These are phyloP conservation scores for Acer campestre DNA, from an alignment of 345 rosid genomes.

Conservation along the genomic window DNA sequence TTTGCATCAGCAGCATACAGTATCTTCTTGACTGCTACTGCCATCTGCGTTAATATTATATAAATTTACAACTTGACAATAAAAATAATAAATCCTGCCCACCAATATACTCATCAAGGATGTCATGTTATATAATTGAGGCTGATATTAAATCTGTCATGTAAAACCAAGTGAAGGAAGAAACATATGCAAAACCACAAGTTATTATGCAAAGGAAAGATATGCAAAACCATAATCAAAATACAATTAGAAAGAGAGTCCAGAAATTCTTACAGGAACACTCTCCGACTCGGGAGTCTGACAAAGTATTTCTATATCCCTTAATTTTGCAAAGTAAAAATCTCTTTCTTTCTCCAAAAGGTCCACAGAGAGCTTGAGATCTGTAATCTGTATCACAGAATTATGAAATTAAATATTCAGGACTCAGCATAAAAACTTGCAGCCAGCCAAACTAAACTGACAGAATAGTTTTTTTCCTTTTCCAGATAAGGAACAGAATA, in stretches of 20 bases:
- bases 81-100: neutral
- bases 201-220: neutral
- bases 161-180: neutral
- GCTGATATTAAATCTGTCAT: neutral
- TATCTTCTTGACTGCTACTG: slow-evolving; percentile 81
- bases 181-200: neutral
- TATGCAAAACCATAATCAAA: slow-evolving; percentile 4
- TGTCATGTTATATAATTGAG: neutral
- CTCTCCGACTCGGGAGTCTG: slow-evolving; percentile 71
- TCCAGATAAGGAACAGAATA: neutral
- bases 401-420: slow-evolving; percentile 3
- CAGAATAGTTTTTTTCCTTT: neutral
- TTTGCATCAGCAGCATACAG: slow-evolving; percentile 81
- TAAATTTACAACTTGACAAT: neutral
- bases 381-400: slow-evolving; percentile 51
- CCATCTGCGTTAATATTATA: slow-evolving; percentile 50
- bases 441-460: neutral
- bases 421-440: neutral
- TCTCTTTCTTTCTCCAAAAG: slow-evolving; percentile 88
- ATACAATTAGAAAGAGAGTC: neutral
- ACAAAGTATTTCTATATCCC: slow-evolving; percentile 84
- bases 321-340: slow-evolving; percentile 85
- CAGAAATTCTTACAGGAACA: slow-evolving; percentile 56
- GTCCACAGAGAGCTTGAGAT: slow-evolving; percentile 76
- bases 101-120: neutral